These are phyloP conservation scores for Penicillium verhagenii DNA, from an alignment of 495 filamentous ascomycete species.

Conservation along the genomic window DNA sequence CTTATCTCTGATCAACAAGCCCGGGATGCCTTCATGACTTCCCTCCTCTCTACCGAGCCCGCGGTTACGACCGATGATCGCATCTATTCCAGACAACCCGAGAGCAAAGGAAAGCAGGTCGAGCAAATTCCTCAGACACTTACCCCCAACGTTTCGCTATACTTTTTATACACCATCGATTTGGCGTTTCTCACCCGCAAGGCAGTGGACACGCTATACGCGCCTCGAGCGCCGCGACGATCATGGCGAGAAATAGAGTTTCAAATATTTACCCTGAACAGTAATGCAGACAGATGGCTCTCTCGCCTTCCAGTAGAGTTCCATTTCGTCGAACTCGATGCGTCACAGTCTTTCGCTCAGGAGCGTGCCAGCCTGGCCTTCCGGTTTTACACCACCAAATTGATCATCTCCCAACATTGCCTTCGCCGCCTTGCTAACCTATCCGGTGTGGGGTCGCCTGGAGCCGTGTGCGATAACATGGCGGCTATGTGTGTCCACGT, in stretches of 20 bases:
- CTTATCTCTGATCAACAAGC: background rate
- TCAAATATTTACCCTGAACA: constrained; percentile 19
- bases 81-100: background rate
- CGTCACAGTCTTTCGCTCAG: constrained; percentile 29
- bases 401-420: constrained; percentile 59
- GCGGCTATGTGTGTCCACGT: constrained; percentile 21
- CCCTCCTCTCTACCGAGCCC: constrained; percentile 14
- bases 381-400: constrained; percentile 53
- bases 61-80: constrained; percentile 1
- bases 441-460: constrained; percentile 9
- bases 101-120: background rate
- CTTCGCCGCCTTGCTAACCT: constrained; percentile 48
- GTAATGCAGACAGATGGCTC: constrained; percentile 24
- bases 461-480: constrained; percentile 45
- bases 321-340: constrained; percentile 17
- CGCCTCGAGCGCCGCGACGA: constrained; percentile 15
- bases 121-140: background rate
- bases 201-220: constrained; percentile 23
- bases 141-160: constrained; percentile 21
- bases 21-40: constrained; percentile 18
- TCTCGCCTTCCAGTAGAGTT: constrained; percentile 27
- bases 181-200: constrained; percentile 21
- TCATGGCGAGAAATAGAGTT: constrained; percentile 26
- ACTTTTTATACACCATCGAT: constrained; percentile 27
- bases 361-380: constrained; percentile 43